These are phyloP conservation scores for Phalaenopsis aphrodite DNA, from an alignment of 106 monocot species.

Conservation along the genomic window DNA sequence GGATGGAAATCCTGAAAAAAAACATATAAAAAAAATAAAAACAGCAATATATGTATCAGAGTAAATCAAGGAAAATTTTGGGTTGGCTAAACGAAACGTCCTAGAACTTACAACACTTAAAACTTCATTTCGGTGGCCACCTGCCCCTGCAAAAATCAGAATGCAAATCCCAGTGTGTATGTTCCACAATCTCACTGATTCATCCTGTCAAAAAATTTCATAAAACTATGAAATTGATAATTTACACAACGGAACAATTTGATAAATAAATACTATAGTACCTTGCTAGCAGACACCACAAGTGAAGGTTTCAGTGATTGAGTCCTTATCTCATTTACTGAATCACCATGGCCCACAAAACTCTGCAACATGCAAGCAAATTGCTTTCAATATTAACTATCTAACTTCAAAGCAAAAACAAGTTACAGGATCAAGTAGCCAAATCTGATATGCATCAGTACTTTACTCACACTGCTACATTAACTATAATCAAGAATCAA, in stretches of 20 bases:
- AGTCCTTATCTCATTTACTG: conserved; percentile 92
- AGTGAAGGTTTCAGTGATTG: conserved; percentile 93
- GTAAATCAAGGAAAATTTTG: not conserved
- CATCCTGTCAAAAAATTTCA: conserved; percentile 48
- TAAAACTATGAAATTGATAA: not conserved
- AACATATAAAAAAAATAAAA: not conserved
- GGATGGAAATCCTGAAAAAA: conserved; percentile 92
- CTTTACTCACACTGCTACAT: not conserved
- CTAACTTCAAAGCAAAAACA: not conserved
- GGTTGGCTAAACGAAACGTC: not conserved
- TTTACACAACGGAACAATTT: not conserved
- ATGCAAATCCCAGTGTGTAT: conserved; percentile 97
- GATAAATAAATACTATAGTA: not conserved
- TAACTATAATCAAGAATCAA: not conserved
- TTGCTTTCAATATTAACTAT: not conserved
- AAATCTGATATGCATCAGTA: conserved; percentile 3
- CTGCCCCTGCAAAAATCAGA: conserved; percentile 95
- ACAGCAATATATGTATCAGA: not conserved
- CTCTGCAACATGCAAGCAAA: conserved; percentile 33
- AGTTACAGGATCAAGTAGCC: not conserved
- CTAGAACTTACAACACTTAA: conserved; percentile 82
- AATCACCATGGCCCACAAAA: conserved; percentile 94
- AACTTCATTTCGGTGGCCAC: conserved; percentile 99
- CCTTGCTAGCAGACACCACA: conserved; percentile 94
- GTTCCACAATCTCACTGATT: conserved; percentile 96